A percentile compares a stretch with the other conserved stretches of the same genome.
These are phyloP conservation scores for Physaria fendleri DNA, from an alignment of 345 rosid species.

Conservation along the genomic window DNA sequence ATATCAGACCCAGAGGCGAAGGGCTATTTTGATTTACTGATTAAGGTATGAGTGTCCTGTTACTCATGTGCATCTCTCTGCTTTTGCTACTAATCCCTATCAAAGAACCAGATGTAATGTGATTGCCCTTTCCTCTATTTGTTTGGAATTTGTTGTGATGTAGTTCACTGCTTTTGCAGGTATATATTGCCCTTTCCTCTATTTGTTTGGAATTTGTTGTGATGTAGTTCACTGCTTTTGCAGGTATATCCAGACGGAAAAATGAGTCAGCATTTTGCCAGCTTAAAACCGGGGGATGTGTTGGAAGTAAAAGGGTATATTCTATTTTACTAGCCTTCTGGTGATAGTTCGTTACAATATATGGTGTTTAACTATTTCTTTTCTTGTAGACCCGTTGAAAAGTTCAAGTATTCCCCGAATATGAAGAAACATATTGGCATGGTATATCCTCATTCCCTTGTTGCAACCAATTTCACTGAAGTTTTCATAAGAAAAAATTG, in stretches of 20 bases:
- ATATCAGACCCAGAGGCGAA: slow-evolving; percentile 85
- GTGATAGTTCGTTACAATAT: no score
- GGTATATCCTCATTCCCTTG: slow-evolving; percentile 44
- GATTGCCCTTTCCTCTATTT: neutral
- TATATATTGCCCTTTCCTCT: no score
- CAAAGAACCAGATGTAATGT: neutral
- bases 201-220: neutral
- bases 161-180: slow-evolving; percentile 4
- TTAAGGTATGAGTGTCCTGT: slow-evolving; percentile 51
- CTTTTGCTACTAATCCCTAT: neutral
- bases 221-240: slow-evolving; percentile 19
- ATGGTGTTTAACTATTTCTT: slow-evolving; percentile 8
- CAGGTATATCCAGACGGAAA: slow-evolving; percentile 96
- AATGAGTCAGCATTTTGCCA: slow-evolving; percentile 97
- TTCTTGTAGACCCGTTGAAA: slow-evolving; percentile 81
- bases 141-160: neutral
- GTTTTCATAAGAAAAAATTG: neutral
- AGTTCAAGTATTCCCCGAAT: slow-evolving; percentile 81
- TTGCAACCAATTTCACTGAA: neutral
- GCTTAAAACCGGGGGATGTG: slow-evolving; percentile 83
- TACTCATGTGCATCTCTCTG: neutral
- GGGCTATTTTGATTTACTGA: slow-evolving; percentile 83
- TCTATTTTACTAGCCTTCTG: neutral
- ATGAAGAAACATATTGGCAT: slow-evolving; percentile 98
- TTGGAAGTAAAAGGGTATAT: slow-evolving; percentile 89